Evolutionary conservation across 768 basidiomycete genomes (phyloP).

Genomic region (Suillus cothurnatus): DNA sequence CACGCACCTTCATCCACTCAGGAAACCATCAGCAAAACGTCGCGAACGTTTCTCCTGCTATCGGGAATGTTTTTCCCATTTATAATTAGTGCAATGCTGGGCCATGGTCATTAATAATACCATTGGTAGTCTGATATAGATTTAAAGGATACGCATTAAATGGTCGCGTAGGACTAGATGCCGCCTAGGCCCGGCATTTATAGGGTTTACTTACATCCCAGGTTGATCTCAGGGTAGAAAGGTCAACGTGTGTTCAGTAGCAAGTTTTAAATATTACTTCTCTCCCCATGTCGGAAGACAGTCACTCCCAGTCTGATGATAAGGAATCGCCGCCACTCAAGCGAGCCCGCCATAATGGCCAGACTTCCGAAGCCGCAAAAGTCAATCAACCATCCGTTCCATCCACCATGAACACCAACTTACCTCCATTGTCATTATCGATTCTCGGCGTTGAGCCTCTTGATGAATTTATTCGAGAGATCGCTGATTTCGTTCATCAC

Average conservation of each 20-base stretch:
- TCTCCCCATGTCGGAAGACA: background rate
- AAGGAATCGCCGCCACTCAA: constrained; percentile 36
- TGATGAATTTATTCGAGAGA: constrained; percentile 90
- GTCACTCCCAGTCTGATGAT: constrained; percentile 20
- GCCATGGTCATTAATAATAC: constrained; percentile 51
- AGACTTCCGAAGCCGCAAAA: constrained; percentile 31
- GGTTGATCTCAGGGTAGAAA: background rate
- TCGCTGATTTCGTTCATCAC: constrained; percentile 87
- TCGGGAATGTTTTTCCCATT: constrained; percentile 76
- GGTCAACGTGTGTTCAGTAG: background rate
- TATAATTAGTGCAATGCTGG: constrained; percentile 57
- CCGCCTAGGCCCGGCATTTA: background rate
- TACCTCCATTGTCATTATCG: constrained; percentile 73
- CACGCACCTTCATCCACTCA: constrained; percentile 31
- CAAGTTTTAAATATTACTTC: background rate
- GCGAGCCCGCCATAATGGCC: constrained; percentile 38
- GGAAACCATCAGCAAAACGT: constrained; percentile 45
- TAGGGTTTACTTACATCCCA: constrained; percentile 1
- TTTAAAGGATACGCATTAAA: background rate
- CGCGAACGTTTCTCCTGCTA: constrained; percentile 56
- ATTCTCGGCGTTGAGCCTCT: constrained; percentile 89
- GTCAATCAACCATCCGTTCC: constrained; percentile 21
- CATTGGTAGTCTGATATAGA: background rate
- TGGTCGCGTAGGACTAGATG: background rate
- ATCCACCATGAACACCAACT: constrained; percentile 30